These are phyloP conservation scores for Colletotrichum endophyticum DNA, from an alignment of 2,329 filamentous ascomycete species.

Conservation along the genomic window DNA sequence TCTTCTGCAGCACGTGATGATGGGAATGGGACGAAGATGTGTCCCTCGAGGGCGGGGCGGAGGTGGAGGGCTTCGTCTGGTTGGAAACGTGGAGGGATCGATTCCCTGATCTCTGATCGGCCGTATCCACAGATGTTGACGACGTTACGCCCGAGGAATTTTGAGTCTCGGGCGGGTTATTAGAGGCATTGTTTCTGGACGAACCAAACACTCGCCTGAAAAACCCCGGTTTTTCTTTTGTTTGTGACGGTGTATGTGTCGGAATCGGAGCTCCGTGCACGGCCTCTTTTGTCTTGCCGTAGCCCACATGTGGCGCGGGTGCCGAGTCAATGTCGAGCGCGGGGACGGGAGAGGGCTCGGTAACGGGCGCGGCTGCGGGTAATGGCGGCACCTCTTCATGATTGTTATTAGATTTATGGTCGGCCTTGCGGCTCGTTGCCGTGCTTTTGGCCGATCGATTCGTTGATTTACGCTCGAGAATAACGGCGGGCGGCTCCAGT, in stretches of 20 bases:
- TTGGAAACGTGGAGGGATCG: conserved; percentile 47
- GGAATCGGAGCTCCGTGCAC: conserved; percentile 54
- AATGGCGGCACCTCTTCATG: not conserved
- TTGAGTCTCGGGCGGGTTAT: conserved; percentile 16
- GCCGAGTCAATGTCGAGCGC: conserved; percentile 54
- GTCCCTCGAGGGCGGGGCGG: conserved; percentile 57
- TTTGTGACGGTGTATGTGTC: conserved; percentile 49
- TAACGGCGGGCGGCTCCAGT: not conserved
- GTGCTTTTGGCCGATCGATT: conserved; percentile 10
- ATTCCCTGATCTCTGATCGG: conserved; percentile 38
- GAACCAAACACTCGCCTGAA: conserved; percentile 90
- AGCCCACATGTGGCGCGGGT: conserved; percentile 63
- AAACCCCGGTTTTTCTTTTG: conserved; percentile 82
- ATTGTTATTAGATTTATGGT: not conserved
- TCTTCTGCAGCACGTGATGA: conserved; percentile 74
- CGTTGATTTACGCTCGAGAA: conserved; percentile 10
- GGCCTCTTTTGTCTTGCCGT: conserved; percentile 62
- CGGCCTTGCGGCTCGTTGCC: conserved; percentile 2
- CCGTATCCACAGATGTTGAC: conserved; percentile 40
- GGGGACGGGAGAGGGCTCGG: conserved; percentile 41
- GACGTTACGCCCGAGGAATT: conserved; percentile 33
- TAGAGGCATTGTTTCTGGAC: conserved; percentile 56
- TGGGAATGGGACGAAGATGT: conserved; percentile 47
- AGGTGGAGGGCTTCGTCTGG: conserved; percentile 49
- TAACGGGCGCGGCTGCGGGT: conserved; percentile 32